Evolutionary conservation across 495 filamentous ascomycete species (phyloP).

Genomic region (Cenococcum geophilum): DNA sequence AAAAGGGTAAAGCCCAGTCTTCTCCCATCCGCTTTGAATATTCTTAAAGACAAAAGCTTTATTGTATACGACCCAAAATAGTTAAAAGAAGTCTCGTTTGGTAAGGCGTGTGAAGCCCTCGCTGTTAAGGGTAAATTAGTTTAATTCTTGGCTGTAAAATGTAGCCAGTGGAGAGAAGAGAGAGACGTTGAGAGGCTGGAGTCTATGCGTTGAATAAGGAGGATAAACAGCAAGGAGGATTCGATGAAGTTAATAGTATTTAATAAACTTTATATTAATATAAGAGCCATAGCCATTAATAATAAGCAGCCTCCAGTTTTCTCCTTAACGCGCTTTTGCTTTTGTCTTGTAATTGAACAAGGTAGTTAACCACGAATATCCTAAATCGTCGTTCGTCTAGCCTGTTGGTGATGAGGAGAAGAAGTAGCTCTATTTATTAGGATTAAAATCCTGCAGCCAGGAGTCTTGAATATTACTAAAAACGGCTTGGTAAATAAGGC

Average conservation of each 20-base stretch:
- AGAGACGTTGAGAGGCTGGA: constrained; percentile 17
- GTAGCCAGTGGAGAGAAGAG: constrained; percentile 3
- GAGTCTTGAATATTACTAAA: constrained; percentile 9
- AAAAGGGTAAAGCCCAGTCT: not conserved
- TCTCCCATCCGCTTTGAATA: not conserved
- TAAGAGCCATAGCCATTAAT: too few species aligned
- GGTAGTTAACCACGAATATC: constrained; percentile 10
- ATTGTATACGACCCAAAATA: not conserved
- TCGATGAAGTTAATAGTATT: not conserved
- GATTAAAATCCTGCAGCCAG: constrained; percentile 23
- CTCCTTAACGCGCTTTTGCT: too few species aligned
- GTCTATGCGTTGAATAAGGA: too few species aligned
- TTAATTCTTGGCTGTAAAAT: not conserved
- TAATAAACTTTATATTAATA: too few species aligned
- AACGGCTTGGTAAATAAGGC: too few species aligned
- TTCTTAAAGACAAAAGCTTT: not conserved
- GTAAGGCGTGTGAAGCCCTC: not conserved
- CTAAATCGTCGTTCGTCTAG: constrained; percentile 16
- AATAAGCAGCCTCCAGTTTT: too few species aligned
- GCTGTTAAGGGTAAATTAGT: not conserved
- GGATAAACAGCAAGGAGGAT: constrained; percentile 16
- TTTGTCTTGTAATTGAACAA: constrained; percentile 20
- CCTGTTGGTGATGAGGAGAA: constrained; percentile 12
- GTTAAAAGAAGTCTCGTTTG: not conserved
- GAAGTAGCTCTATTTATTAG: not conserved